A percentile compares a stretch with the other conserved stretches of the same genome.
These are phyloP conservation scores for Suhomyces emberorum DNA, from an alignment of 805 yeast species.

Conservation along the genomic window DNA sequence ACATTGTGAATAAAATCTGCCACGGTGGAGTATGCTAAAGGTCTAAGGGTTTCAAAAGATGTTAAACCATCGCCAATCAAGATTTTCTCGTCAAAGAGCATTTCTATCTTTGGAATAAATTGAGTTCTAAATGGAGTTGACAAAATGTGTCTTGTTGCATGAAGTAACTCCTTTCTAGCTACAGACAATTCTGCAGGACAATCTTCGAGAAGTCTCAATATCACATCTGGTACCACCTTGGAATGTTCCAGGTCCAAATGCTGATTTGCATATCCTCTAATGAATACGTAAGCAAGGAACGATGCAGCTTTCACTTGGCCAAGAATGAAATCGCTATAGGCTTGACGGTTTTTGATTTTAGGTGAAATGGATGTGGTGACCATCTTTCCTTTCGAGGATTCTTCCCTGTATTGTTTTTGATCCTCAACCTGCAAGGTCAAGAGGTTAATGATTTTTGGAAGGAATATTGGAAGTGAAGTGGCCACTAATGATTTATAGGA, in stretches of 20 bases:
- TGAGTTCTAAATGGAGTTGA: conserved; percentile 82
- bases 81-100: conserved; percentile 81
- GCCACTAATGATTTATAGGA: conserved; percentile 76
- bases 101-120: conserved; percentile 81
- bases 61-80: conserved; percentile 92
- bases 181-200: conserved; percentile 92
- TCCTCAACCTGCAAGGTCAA: conserved; percentile 77
- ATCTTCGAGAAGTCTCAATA: conserved; percentile 82
- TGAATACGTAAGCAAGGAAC: conserved; percentile 85
- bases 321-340: conserved; percentile 82
- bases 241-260: conserved; percentile 42
- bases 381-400: conserved; percentile 53
- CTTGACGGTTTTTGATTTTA: conserved; percentile 67
- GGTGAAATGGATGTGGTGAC: conserved; percentile 71
- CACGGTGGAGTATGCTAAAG: conserved; percentile 90
- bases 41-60: conserved; percentile 82
- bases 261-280: conserved; percentile 75
- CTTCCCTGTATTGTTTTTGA: conserved; percentile 46
- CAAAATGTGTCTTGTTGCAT: conserved; percentile 91
- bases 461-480: conserved; percentile 66
- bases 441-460: conserved; percentile 77
- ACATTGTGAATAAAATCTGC: conserved; percentile 95
- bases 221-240: conserved; percentile 78
- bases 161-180: conserved; percentile 88
- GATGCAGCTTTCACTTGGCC: conserved; percentile 97